Conservation (phyloP, 768 basidiomycete species). For the Exidia glandulosa region DNA sequence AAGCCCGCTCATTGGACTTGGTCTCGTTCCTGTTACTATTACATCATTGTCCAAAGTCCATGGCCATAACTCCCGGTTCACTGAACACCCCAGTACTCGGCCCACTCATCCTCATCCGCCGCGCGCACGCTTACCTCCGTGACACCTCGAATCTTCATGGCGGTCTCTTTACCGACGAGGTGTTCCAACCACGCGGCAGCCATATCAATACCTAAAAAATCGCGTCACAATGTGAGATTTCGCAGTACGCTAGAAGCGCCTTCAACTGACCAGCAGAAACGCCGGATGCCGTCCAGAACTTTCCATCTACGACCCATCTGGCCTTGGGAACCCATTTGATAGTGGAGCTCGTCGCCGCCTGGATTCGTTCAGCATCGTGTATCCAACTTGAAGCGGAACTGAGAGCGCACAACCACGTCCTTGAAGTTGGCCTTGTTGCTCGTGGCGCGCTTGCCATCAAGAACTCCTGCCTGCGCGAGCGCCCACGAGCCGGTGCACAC, state of each 20-base stretch:
- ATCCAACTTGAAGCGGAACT: background rate
- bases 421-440: constrained; percentile 2
- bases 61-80: too few relatives aligned
- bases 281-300: constrained; percentile 22
- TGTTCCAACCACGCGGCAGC: constrained; percentile 21
- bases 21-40: too few relatives aligned
- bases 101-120: constrained; percentile 17
- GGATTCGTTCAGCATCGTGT: background rate
- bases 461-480: constrained; percentile 3
- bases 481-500: constrained; percentile 5
- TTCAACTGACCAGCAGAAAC: constrained; percentile 2
- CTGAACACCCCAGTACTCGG: constrained; percentile 7
- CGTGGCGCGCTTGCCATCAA: constrained; percentile 7
- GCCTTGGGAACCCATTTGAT: constrained; percentile 4
- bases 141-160: constrained; percentile 6
- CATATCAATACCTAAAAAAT: constrained; percentile 19
- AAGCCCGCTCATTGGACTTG: too few relatives aligned
- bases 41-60: too few relatives aligned
- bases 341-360: background rate
- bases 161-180: constrained; percentile 15
- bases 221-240: too few relatives aligned
- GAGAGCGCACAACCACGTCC: background rate
- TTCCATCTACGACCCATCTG: constrained; percentile 5
- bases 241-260: too few relatives aligned
- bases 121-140: constrained; percentile 8